Conservation (phyloP, 257 asterid genomes). For the Voacanga thouarsii region DNA sequence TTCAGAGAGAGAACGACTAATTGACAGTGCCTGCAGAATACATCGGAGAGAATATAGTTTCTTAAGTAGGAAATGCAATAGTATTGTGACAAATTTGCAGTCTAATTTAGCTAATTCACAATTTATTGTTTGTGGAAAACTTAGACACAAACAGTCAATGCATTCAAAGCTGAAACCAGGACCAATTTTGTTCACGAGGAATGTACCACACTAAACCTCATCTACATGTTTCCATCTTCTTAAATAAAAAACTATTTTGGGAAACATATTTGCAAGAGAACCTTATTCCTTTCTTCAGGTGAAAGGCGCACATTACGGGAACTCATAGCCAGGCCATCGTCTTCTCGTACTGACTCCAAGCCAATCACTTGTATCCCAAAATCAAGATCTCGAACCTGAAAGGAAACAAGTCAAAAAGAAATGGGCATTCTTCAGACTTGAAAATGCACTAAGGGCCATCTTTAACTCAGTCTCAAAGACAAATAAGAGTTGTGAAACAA, state of each 20-base stretch:
- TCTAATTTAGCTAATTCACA: neutral
- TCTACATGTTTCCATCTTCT: neutral
- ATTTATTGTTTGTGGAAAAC: neutral
- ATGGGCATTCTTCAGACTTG: neutral
- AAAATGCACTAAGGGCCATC: neutral
- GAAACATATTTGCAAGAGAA: slow-evolving; percentile 19
- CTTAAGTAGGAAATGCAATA: neutral
- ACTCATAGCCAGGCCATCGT: slow-evolving; percentile 95
- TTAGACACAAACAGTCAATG: neutral
- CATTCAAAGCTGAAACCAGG: neutral
- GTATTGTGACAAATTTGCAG: neutral
- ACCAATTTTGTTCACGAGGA: neutral
- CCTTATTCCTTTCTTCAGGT: slow-evolving; percentile 68
- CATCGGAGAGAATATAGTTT: neutral
- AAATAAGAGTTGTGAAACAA: neutral
- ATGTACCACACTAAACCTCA: neutral
- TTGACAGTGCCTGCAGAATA: slow-evolving; percentile 65
- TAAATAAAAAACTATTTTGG: neutral
- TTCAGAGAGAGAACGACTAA: slow-evolving; percentile 49
- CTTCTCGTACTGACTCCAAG: slow-evolving; percentile 63
- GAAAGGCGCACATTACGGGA: slow-evolving; percentile 86
- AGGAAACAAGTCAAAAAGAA: slow-evolving; percentile 11
- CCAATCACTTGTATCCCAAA: slow-evolving; percentile 76
- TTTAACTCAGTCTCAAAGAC: neutral
- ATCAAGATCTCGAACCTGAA: slow-evolving; percentile 91